Percentiles rank a stretch among this genome's conserved stretches.
Evolutionary conservation across 2,329 filamentous ascomycete genomes (phyloP).

Genomic region (Colletotrichum lini): DNA sequence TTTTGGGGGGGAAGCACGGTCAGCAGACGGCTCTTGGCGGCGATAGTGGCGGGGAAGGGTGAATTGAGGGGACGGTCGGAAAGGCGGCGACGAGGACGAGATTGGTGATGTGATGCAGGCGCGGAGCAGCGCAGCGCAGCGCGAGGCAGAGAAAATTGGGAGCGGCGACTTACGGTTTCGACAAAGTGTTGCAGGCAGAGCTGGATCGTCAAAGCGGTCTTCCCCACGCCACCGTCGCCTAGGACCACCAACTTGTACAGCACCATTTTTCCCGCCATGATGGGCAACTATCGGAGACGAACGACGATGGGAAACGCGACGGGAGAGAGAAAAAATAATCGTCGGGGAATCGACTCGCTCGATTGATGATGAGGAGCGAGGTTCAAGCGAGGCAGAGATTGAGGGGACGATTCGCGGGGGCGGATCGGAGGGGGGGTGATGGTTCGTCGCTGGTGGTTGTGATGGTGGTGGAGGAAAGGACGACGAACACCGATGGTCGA

Average conservation of each 20-base stretch:
- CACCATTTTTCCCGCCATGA: slow-evolving; percentile 94
- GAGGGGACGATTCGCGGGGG: slow-evolving; percentile 36
- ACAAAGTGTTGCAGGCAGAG: slow-evolving; percentile 98
- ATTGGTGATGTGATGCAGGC: slow-evolving; percentile 8
- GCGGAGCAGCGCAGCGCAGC: background rate
- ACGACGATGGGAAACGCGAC: slow-evolving; percentile 43
- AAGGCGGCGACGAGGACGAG: background rate
- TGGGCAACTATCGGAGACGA: slow-evolving; percentile 46
- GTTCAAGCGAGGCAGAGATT: slow-evolving; percentile 24
- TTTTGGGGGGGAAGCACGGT: slow-evolving; percentile 27
- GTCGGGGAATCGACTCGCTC: slow-evolving; percentile 21
- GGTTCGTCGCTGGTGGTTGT: slow-evolving; percentile 44
- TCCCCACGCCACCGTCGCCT: slow-evolving; percentile 93
- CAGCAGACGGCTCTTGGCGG: slow-evolving; percentile 40
- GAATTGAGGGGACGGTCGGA: slow-evolving; percentile 32
- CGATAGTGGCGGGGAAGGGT: slow-evolving; percentile 36
- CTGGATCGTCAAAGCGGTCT: slow-evolving; percentile 95
- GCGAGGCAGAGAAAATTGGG: slow-evolving; percentile 2
- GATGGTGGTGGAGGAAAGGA: slow-evolving; percentile 44
- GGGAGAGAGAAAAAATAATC: background rate
- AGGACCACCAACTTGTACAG: slow-evolving; percentile 96
- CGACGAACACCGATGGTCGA: slow-evolving; percentile 32
- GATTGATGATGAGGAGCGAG: slow-evolving; percentile 32
- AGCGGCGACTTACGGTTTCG: slow-evolving; percentile 77
- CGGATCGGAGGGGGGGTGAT: slow-evolving; percentile 41